Conservation (phyloP, 768 basidiomycete species). For the Russula sp. region DNA sequence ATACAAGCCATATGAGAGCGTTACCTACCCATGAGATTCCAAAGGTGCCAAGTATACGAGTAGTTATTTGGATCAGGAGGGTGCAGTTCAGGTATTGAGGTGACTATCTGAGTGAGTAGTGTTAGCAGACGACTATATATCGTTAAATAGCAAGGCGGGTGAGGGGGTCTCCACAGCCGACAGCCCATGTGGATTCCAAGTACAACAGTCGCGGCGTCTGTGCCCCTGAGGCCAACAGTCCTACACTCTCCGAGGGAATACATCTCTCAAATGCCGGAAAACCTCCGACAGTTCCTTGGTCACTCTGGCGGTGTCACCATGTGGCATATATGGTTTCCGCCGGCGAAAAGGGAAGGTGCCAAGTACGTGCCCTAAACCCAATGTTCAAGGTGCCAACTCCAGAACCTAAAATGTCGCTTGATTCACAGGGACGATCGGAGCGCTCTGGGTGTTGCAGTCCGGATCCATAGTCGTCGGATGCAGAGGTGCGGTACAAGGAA, state of each 20-base stretch:
- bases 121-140: not conserved
- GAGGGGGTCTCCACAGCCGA: not conserved
- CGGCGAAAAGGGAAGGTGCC: not conserved
- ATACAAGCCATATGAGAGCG: not conserved
- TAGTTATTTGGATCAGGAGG: not conserved
- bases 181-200: not conserved
- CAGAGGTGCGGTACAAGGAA: not conserved
- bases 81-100: not conserved
- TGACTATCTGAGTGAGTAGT: not conserved
- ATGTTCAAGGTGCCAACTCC: not conserved
- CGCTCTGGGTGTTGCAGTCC: not conserved
- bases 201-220: slow-evolving; percentile 12
- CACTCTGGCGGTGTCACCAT: not conserved
- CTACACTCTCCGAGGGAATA: not conserved
- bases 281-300: not conserved
- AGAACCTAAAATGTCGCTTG: not conserved
- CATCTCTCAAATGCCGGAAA: not conserved
- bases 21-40: not conserved
- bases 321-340: not conserved
- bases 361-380: not conserved
- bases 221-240: not conserved
- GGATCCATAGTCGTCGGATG: not conserved
- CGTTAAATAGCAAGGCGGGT: slow-evolving; percentile 4
- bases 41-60: not conserved
- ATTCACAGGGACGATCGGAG: not conserved